Evolutionary conservation across 306 rosid species (phyloP).

Genomic region (barrel medic (Medicago truncatula)): MtrunA17r5.0-ANR NC_053042.1:33323001-33323500

Average conservation of each 20-base stretch:
- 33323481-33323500: too few species aligned
- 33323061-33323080: not conserved
- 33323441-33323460: not conserved
- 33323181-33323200: not conserved
- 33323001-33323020: conserved; percentile 35
- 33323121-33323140: not conserved
- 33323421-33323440: not conserved
- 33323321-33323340: not conserved
- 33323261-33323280: not conserved
- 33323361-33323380: not conserved
- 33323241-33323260: not conserved
- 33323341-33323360: not conserved
- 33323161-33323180: not conserved
- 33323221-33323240: not conserved
- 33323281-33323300: not conserved
- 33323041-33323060: conserved; percentile 15
- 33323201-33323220: not conserved
- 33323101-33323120: not conserved
- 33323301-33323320: not conserved
- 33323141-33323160: conserved; percentile 12
- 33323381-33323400: not conserved
- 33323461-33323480: not conserved
- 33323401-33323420: not conserved
- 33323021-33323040: conserved; percentile 4
- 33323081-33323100: conserved; percentile 27